Base-by-base conservation (phyloP, 176 grass and related monocot genomes). In the Bothriochloa decipiens region DNA sequence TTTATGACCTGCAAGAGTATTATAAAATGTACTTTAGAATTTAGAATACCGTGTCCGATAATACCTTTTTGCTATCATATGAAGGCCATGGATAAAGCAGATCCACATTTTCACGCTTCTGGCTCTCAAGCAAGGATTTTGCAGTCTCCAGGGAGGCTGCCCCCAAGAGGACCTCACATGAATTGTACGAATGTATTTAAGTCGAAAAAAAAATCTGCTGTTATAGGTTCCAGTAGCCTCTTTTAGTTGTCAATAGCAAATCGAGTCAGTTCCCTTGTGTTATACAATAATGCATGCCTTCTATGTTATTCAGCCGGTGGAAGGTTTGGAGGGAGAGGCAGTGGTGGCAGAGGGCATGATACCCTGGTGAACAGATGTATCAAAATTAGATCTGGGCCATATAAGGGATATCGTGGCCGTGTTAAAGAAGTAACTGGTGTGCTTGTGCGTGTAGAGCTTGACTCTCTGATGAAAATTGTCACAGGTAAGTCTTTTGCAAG, bases 391-490 rank as follows among this genome's bases (percentile, higher is more conserved):
- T 77, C 77, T 83, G 94, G 92, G 2, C 88, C 90, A 18, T 91
- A 76, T 69, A 97, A 97, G 65, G 94, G 94, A 68, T 97, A 97
- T 65, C 85, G 90, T 33, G 94, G 94, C 11, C 77, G 86, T 78
- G 88, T 97, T 83, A 92, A 88, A 62, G 90, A 97, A 89, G 66
- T 94, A 43, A 94, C 75, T 28, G 90, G 94, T 58, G 28, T 40
- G 73, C 85, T 87, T 68, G 88, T 92, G 12, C 92, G 90, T 15
- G 77, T 97, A 53, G 94, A 97, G 50, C 85, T 97, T 80, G 94
- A 97, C 45, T 97, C 92, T 64, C 83, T 62, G 26, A 97, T 94
- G 92, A 97, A 91, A 77, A 84, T 87, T 77, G 86, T 97, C 23
- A 83, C 92, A 83, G 92, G 94, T 94, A 81, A 85, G 74, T 37